Percentiles rank a stretch among this genome's conserved stretches.
Evolutionary conservation across 2,329 filamentous ascomycete species (phyloP).

Genomic region (Blastomyces parvus): DNA sequence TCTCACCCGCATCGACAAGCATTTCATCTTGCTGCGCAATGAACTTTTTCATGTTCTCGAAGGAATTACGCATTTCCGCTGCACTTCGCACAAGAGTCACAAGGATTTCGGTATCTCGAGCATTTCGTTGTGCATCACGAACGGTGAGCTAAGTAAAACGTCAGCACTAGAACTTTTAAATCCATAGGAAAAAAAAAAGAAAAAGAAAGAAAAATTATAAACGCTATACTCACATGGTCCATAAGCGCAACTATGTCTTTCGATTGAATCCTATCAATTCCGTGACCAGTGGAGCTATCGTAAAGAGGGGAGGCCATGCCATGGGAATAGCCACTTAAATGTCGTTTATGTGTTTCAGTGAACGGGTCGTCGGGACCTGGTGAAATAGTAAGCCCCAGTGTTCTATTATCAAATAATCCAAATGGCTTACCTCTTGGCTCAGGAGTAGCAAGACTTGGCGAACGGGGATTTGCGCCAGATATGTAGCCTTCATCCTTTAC

Average conservation of each 20-base stretch:
- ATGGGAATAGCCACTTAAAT: conserved; percentile 82
- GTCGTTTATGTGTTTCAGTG: conserved; percentile 49
- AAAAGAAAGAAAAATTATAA: conserved; percentile 13
- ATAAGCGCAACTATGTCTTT: conserved; percentile 95
- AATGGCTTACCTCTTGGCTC: conserved; percentile 39
- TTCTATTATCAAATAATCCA: conserved; percentile 46
- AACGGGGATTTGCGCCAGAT: conserved; percentile 57
- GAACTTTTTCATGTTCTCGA: conserved; percentile 89
- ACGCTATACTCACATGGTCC: conserved; percentile 63
- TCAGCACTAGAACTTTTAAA: conserved; percentile 21
- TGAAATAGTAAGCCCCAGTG: conserved; percentile 43
- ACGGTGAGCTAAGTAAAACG: conserved; percentile 61
- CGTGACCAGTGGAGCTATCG: conserved; percentile 76
- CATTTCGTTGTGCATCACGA: conserved; percentile 89
- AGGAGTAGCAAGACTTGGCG: conserved; percentile 40
- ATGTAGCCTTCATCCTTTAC: conserved; percentile 86
- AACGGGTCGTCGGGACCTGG: conserved; percentile 55
- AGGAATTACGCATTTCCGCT: conserved; percentile 92
- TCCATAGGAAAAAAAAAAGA: conserved; percentile 12
- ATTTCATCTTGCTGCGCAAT: conserved; percentile 83
- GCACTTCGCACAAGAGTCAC: conserved; percentile 89
- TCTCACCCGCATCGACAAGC: conserved; percentile 77
- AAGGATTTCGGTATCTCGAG: conserved; percentile 90
- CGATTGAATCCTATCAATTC: conserved; percentile 85
- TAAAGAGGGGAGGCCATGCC: conserved; percentile 85